Percentiles rank a stretch among this genome's conserved stretches.
Conservation (phyloP, 176 grass and related monocot species). For the Zoysia japonica region DNA sequence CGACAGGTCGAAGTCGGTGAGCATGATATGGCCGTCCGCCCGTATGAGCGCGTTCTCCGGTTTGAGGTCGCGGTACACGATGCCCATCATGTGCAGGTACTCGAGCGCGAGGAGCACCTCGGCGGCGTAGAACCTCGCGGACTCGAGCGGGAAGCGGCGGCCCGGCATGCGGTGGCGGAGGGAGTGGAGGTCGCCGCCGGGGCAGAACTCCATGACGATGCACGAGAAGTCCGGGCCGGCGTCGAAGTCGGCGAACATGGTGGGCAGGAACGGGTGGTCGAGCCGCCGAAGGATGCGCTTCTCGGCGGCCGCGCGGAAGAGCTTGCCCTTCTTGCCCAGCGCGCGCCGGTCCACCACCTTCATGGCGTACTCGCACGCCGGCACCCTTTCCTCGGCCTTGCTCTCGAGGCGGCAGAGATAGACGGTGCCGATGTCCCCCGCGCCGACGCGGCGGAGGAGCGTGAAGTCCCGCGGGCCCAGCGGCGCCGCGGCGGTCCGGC, state of each 20-base stretch:
- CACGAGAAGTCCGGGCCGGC: slow-evolving; percentile 76
- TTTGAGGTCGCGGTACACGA: slow-evolving; percentile 98
- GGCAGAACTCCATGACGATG: slow-evolving; percentile 93
- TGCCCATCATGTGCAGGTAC: slow-evolving; percentile 96
- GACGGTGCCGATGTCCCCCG: slow-evolving; percentile 88
- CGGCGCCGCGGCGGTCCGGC: slow-evolving; percentile 31
- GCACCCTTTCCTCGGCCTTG: background rate
- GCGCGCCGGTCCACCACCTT: slow-evolving; percentile 90
- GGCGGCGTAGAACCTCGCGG: slow-evolving; percentile 82
- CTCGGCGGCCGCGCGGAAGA: slow-evolving; percentile 73
- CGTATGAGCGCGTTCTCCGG: slow-evolving; percentile 96
- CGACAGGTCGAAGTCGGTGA: slow-evolving; percentile 96
- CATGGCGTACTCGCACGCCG: slow-evolving; percentile 75
- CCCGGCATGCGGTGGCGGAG: slow-evolving; percentile 76
- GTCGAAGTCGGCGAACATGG: slow-evolving; percentile 91
- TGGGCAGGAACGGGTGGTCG: slow-evolving; percentile 89
- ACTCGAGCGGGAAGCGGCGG: slow-evolving; percentile 70
- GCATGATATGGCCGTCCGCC: slow-evolving; percentile 92
- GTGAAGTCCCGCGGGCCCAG: slow-evolving; percentile 89
- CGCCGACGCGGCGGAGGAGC: slow-evolving; percentile 77
- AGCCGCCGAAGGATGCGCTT: slow-evolving; percentile 77
- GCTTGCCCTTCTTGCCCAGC: slow-evolving; percentile 78
- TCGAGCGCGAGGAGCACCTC: slow-evolving; percentile 89
- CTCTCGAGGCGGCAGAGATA: slow-evolving; percentile 76
- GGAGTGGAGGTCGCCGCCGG: slow-evolving; percentile 84